A percentile compares a stretch with the other conserved stretches of the same genome.
Conservation (phyloP, 2,329 filamentous ascomycete genomes). For the Xylaria sp. region DNA sequence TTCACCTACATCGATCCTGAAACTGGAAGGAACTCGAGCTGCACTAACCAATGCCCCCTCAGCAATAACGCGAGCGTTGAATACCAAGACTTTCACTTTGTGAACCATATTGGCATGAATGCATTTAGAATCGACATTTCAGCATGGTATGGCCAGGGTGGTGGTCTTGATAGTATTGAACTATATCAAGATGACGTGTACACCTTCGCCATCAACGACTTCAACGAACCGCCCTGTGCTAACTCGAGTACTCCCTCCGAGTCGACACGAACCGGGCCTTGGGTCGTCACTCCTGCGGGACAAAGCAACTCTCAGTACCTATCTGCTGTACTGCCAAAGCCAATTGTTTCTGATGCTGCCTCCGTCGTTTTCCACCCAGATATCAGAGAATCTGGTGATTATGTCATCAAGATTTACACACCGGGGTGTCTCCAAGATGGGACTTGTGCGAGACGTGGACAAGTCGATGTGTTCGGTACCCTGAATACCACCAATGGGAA, state of each 20-base stretch:
- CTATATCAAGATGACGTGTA: conserved; percentile 86
- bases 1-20: conserved; percentile 83
- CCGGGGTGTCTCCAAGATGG: conserved; percentile 85
- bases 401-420: conserved; percentile 88
- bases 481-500: conserved; percentile 58
- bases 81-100: conserved; percentile 91
- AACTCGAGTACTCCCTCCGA: conserved; percentile 67
- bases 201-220: conserved; percentile 81
- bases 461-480: conserved; percentile 78
- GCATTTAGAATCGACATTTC: conserved; percentile 84
- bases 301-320: conserved; percentile 79
- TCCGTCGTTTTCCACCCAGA: conserved; percentile 82
- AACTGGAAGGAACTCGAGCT: conserved; percentile 70
- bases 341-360: conserved; percentile 62
- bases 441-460: conserved; percentile 76
- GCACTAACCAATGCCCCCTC: conserved; percentile 85
- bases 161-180: conserved; percentile 83
- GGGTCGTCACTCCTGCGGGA: conserved; percentile 70
- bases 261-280: conserved; percentile 74
- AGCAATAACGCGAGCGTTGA: conserved; percentile 67
- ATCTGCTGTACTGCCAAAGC: conserved; percentile 64
- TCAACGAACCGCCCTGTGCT: conserved; percentile 87
- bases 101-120: conserved; percentile 87
- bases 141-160: conserved; percentile 85
- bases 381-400: conserved; percentile 87